Conservation (phyloP, 768 basidiomycete species). For the Boletus pseudo-olivaceus region DNA sequence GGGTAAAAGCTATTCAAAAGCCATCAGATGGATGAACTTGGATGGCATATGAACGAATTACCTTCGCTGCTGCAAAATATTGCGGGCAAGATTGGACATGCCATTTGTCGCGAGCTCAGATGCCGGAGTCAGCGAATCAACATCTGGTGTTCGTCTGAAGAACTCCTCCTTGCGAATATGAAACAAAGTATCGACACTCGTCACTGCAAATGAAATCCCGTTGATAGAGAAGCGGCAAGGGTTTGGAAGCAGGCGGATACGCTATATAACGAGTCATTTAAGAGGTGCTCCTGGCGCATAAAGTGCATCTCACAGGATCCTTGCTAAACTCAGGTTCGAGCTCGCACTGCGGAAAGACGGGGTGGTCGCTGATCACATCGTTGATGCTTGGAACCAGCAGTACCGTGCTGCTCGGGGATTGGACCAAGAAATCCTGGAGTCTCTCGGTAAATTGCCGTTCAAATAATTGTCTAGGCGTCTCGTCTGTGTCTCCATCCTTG, state of each 20-base stretch:
- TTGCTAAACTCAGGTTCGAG: slow-evolving; percentile 40
- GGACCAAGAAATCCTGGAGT: slow-evolving; percentile 53
- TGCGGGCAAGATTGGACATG: slow-evolving; percentile 76
- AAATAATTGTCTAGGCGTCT: slow-evolving; percentile 66
- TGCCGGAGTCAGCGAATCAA: slow-evolving; percentile 42
- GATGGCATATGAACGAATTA: slow-evolving; percentile 26
- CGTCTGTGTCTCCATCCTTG: slow-evolving; percentile 68
- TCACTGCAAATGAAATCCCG: slow-evolving; percentile 71
- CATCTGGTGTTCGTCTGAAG: slow-evolving; percentile 61
- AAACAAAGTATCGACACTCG: slow-evolving; percentile 86
- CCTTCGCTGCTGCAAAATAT: slow-evolving; percentile 87
- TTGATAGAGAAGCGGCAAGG: slow-evolving; percentile 85
- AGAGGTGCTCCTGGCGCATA: not conserved
- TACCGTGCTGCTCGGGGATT: slow-evolving; percentile 66
- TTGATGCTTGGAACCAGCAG: slow-evolving; percentile 79
- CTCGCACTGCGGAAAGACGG: slow-evolving; percentile 81
- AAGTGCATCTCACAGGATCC: slow-evolving; percentile 48
- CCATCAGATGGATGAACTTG: not conserved
- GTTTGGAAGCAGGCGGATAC: slow-evolving; percentile 79
- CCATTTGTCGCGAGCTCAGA: slow-evolving; percentile 58
- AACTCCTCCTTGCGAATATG: slow-evolving; percentile 86
- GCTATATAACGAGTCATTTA: slow-evolving; percentile 40
- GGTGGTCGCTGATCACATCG: slow-evolving; percentile 76
- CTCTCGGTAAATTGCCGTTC: slow-evolving; percentile 54
- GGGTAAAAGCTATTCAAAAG: slow-evolving; percentile 78